A percentile compares a stretch with the other conserved stretches of the same genome.
Evolutionary conservation across 2,329 filamentous ascomycete genomes (phyloP).

Genomic region (Epichloe uncinata): DNA sequence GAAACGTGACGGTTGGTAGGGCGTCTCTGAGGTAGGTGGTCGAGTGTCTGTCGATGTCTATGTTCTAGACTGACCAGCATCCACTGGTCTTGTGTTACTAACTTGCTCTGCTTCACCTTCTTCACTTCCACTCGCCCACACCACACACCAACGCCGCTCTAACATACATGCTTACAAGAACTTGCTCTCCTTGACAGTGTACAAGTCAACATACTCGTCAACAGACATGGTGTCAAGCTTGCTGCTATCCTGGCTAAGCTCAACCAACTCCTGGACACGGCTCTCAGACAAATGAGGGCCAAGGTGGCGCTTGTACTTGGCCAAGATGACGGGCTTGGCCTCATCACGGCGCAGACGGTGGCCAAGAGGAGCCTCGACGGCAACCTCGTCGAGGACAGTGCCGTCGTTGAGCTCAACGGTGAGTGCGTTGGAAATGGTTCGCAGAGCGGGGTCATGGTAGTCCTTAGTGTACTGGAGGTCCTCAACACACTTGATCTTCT

Average conservation of each 20-base stretch:
- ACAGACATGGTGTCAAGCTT: slow-evolving; percentile 70
- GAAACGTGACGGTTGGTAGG: no score
- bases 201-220: slow-evolving; percentile 89
- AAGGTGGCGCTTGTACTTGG: slow-evolving; percentile 90
- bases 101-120: no score
- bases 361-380: slow-evolving; percentile 86
- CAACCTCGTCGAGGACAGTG: slow-evolving; percentile 78
- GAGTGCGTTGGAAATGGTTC: slow-evolving; percentile 93
- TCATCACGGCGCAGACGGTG: slow-evolving; percentile 86
- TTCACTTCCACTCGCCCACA: no score
- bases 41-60: no score
- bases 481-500: slow-evolving; percentile 93
- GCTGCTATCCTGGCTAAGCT: slow-evolving; percentile 62
- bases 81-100: no score
- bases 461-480: slow-evolving; percentile 87
- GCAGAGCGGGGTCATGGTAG: slow-evolving; percentile 87
- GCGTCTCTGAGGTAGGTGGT: no score
- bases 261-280: slow-evolving; percentile 69
- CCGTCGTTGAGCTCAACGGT: slow-evolving; percentile 93
- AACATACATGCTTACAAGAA: slow-evolving; percentile 24
- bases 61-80: no score
- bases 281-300: slow-evolving; percentile 66
- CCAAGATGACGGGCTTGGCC: slow-evolving; percentile 92
- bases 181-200: slow-evolving; percentile 48
- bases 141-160: no score